Conservation (phyloP, 805 yeast species). For the Maudiozyma bulderi region DNA sequence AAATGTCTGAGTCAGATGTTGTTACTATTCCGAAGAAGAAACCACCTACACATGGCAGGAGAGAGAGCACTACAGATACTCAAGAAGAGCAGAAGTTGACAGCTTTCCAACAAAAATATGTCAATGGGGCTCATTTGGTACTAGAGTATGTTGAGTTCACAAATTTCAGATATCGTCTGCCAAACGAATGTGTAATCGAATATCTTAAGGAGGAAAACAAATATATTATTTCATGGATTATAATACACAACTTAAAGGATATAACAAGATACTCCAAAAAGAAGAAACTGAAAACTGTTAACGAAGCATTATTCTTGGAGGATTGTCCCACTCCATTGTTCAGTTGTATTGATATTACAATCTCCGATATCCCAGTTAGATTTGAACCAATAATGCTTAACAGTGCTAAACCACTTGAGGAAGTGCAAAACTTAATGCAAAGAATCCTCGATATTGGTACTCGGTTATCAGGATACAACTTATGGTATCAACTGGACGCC, state of each 20-base stretch:
- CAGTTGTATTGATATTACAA: constrained; percentile 57
- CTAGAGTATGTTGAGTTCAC: constrained; percentile 81
- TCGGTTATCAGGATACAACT: constrained; percentile 48
- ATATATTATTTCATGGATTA: constrained; percentile 26
- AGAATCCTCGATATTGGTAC: constrained; percentile 49
- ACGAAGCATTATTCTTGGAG: constrained; percentile 20
- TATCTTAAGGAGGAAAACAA: constrained; percentile 22
- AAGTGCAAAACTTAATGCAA: constrained; percentile 54
- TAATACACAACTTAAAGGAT: constrained; percentile 26
- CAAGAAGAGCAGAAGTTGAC: constrained; percentile 47
- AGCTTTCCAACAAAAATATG: constrained; percentile 66
- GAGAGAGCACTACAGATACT: neutral
- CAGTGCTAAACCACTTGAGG: constrained; percentile 49
- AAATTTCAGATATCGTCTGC: constrained; percentile 61
- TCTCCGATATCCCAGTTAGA: constrained; percentile 57
- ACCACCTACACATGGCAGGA: neutral
- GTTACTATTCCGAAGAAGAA: neutral
- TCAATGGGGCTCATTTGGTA: constrained; percentile 59
- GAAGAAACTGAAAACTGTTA: constrained; percentile 9
- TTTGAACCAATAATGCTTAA: constrained; percentile 55
- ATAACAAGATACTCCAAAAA: constrained; percentile 16
- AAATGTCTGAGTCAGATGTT: no score
- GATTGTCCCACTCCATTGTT: constrained; percentile 33
- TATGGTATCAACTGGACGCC: constrained; percentile 83
- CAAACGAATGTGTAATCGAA: constrained; percentile 71